These are phyloP conservation scores for Elongisporangium senticosum DNA, from an alignment of 352 stramenopile species.

Conservation along the genomic window DNA sequence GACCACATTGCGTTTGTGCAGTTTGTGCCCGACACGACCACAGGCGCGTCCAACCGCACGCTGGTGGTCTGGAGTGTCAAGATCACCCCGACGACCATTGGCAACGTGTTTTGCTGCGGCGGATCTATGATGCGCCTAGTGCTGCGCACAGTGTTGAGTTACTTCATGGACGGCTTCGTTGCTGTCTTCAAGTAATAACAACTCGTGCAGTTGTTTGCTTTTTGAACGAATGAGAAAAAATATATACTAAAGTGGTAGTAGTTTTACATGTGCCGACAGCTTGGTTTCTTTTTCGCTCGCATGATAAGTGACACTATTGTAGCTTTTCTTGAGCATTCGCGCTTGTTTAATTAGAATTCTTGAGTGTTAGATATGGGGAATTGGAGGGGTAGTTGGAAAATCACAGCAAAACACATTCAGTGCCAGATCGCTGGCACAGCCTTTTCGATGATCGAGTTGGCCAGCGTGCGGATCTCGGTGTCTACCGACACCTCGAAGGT, in stretches of 20 bases:
- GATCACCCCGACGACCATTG: constrained; percentile 36
- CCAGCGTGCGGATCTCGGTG: constrained; percentile 44
- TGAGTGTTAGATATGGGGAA: not conserved
- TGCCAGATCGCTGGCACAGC: constrained; percentile 78
- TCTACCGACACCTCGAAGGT: constrained; percentile 47
- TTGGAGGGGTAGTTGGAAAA: constrained; percentile 14
- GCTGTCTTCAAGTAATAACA: constrained; percentile 12
- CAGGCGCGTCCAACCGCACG: constrained; percentile 26
- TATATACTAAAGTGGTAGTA: not conserved
- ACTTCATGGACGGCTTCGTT: constrained; percentile 19
- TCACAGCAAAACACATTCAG: constrained; percentile 15
- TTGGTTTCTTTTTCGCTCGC: not conserved
- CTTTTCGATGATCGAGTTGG: constrained; percentile 78
- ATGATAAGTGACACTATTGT: not conserved
- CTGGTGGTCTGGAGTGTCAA: constrained; percentile 62
- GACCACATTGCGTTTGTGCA: constrained; percentile 54
- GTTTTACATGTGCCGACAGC: constrained; percentile 1
- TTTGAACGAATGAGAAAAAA: constrained; percentile 12
- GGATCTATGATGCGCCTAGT: constrained; percentile 36
- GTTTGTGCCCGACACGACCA: constrained; percentile 37
- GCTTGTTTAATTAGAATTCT: constrained; percentile 7
- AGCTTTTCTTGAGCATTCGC: not conserved
- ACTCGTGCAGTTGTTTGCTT: constrained; percentile 15
- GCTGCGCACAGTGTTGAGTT: constrained; percentile 21
- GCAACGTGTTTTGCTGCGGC: constrained; percentile 50